These are phyloP conservation scores for Capsicum chinense DNA, from an alignment of 257 asterid genomes.

Conservation along the genomic window DNA sequence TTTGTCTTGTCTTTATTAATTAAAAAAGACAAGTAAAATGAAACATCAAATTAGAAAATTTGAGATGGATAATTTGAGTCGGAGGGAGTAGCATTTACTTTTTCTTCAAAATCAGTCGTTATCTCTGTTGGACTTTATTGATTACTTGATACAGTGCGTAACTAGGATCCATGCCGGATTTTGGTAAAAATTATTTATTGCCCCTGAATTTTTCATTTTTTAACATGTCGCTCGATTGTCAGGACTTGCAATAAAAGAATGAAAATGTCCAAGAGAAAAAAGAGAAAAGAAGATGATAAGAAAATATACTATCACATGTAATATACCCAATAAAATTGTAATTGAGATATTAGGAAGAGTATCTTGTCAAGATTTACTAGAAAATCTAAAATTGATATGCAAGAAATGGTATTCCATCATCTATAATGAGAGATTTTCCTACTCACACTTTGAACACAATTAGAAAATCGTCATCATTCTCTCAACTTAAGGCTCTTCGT, in stretches of 20 bases:
- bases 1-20: too few species aligned
- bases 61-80: too few species aligned
- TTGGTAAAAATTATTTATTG: neutral
- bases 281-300: neutral
- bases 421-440: neutral
- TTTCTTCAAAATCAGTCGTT: too few species aligned
- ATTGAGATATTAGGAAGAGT: conserved; percentile 12
- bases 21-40: too few species aligned
- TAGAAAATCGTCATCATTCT: neutral
- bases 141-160: neutral
- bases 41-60: too few species aligned
- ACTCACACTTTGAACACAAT: neutral
- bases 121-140: neutral
- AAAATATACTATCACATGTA: neutral
- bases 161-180: neutral
- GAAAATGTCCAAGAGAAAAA: neutral
- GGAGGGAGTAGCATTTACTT: too few species aligned
- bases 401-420: neutral
- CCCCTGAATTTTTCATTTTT: too few species aligned
- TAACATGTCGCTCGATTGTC: neutral
- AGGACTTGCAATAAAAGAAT: neutral
- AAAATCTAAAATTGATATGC: neutral
- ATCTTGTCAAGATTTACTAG: neutral
- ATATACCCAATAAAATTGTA: neutral
- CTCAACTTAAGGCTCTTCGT: neutral